phyloP scores from a whole-genome alignment of 805 yeast genomes.

The Cyberlindnera subsufficiens region DNA sequence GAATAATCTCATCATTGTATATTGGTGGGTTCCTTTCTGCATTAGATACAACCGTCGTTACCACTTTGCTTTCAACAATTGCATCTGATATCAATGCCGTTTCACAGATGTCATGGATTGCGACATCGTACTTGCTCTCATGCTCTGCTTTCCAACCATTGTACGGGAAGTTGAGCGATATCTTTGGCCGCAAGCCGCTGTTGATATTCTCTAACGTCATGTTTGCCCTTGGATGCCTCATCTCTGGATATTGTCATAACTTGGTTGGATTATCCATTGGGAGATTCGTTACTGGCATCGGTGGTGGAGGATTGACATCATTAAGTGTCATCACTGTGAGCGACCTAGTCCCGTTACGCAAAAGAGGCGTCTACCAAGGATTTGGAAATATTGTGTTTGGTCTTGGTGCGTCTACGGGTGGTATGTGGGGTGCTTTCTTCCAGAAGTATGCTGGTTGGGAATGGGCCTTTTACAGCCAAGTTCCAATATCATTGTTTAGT shows the following conservation, averaged over 20 bases:
- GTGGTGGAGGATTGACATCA: constrained; percentile 82
- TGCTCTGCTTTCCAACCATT: constrained; percentile 65
- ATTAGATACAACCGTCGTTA: constrained; percentile 56
- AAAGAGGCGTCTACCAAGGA: constrained; percentile 78
- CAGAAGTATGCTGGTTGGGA: constrained; percentile 61
- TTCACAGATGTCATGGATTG: constrained; percentile 62
- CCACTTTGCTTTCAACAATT: constrained; percentile 55
- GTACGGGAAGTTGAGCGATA: constrained; percentile 58
- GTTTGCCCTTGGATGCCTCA: constrained; percentile 39
- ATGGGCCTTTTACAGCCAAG: constrained; percentile 47
- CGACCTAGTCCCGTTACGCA: constrained; percentile 70
- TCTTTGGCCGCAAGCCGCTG: constrained; percentile 50
- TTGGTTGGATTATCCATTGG: constrained; percentile 37
- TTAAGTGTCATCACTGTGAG: constrained; percentile 66
- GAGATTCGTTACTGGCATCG: constrained; percentile 70
- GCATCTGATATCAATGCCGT: constrained; percentile 60
- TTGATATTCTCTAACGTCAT: constrained; percentile 31
- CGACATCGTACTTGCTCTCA: constrained; percentile 56
- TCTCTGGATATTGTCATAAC: constrained; percentile 28
- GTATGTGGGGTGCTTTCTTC: constrained; percentile 52
- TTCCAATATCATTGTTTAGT: constrained; percentile 43
- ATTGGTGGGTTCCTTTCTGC: constrained; percentile 51
- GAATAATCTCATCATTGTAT: constrained; percentile 32
- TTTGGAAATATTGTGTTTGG: constrained; percentile 68
- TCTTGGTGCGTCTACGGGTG: constrained; percentile 70